phyloP scores from a whole-genome alignment of 2,329 filamentous ascomycete species.

The Stagonosporopsis rhizophila region DNA sequence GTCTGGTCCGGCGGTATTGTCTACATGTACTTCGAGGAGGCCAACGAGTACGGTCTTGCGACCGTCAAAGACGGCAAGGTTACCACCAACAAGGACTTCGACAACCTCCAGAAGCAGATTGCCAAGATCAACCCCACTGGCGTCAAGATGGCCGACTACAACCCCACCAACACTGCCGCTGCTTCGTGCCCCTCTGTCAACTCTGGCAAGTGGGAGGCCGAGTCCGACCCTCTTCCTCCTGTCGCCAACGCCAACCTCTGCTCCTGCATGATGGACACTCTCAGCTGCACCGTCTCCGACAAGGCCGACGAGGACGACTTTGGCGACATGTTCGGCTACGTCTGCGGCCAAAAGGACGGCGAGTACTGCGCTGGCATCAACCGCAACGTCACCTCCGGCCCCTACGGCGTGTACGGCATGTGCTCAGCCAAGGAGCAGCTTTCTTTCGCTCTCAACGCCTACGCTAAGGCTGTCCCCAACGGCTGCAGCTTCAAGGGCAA shows the following conservation, averaged over 20 bases:
- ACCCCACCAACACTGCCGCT: constrained; percentile 72
- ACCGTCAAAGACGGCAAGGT: constrained; percentile 64
- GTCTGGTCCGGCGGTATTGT: constrained; percentile 97
- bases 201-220: constrained; percentile 70
- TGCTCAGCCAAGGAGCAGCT: constrained; percentile 75
- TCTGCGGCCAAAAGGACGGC: constrained; percentile 67
- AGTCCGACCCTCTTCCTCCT: constrained; percentile 74
- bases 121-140: constrained; percentile 70
- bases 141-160: constrained; percentile 73
- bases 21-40: constrained; percentile 97
- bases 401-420: constrained; percentile 81
- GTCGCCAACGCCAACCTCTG: constrained; percentile 81
- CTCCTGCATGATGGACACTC: constrained; percentile 79
- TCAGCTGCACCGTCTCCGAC: constrained; percentile 71
- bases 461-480: constrained; percentile 57
- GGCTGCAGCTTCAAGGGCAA: constrained; percentile 77
- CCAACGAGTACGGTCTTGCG: constrained; percentile 86
- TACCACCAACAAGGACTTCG: constrained; percentile 64
- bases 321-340: constrained; percentile 73
- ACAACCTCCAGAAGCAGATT: constrained; percentile 72
- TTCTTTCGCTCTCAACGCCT: constrained; percentile 74
- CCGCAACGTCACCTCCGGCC: constrained; percentile 70
- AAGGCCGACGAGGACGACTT: constrained; percentile 65
- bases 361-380: constrained; percentile 72
- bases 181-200: constrained; percentile 73